Percentiles rank a stretch among this genome's conserved stretches.
These are phyloP conservation scores for Annulohypoxylon bovei DNA, from an alignment of 495 filamentous ascomycete species.

Conservation along the genomic window DNA sequence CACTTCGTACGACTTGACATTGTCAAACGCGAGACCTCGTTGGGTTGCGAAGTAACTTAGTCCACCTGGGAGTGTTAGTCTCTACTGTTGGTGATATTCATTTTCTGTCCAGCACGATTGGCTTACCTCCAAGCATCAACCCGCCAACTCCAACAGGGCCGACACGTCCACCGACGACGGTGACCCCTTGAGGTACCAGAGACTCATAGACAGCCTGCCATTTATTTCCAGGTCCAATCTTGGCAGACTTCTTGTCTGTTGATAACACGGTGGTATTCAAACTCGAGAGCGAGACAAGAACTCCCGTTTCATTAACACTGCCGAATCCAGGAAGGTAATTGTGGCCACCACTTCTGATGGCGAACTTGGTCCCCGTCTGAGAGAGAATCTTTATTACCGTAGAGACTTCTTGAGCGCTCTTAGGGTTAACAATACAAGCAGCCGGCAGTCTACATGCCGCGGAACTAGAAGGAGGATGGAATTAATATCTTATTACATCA, in stretches of 20 bases:
- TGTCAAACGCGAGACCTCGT: slow-evolving; percentile 64
- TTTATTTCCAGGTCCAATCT: slow-evolving; percentile 58
- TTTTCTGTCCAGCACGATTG: slow-evolving; percentile 1
- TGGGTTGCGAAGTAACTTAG: slow-evolving; percentile 60
- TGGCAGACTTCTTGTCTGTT: slow-evolving; percentile 52
- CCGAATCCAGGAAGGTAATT: slow-evolving; percentile 57
- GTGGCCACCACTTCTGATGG: slow-evolving; percentile 63
- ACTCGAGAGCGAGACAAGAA: slow-evolving; percentile 61
- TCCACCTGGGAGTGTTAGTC: slow-evolving; percentile 45
- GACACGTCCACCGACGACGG: slow-evolving; percentile 60
- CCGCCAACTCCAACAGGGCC: slow-evolving; percentile 55
- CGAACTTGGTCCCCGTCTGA: slow-evolving; percentile 51
- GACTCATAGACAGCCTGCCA: slow-evolving; percentile 59
- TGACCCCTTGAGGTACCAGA: slow-evolving; percentile 55
- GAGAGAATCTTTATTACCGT: slow-evolving; percentile 43
- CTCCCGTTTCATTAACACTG: slow-evolving; percentile 59
- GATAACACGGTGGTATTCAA: slow-evolving; percentile 57
- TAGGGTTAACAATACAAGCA: slow-evolving; percentile 57
- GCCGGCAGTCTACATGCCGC: slow-evolving; percentile 41
- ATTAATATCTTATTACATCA: slow-evolving; percentile 4
- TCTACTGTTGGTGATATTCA: slow-evolving; percentile 15
- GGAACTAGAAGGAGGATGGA: slow-evolving; percentile 14
- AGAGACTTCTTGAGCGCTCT: slow-evolving; percentile 45
- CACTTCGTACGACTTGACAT: slow-evolving; percentile 63
- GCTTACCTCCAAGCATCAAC: slow-evolving; percentile 47